These are phyloP conservation scores for Anisodus tanguticus DNA, from an alignment of 257 asterid genomes.

Conservation along the genomic window DNA sequence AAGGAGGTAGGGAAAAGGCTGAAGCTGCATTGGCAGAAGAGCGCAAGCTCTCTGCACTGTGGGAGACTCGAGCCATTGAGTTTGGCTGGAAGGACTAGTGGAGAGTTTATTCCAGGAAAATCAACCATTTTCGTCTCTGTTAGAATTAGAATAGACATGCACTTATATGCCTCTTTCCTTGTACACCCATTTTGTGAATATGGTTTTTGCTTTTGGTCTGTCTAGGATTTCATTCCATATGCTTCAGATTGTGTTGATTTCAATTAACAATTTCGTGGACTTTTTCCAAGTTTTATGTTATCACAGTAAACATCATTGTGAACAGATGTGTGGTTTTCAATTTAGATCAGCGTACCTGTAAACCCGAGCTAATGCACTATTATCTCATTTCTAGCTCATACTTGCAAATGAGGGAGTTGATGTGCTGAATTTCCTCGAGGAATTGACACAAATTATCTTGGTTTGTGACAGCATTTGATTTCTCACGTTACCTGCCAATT, in stretches of 20 bases:
- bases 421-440: background rate
- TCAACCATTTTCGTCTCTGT: background rate
- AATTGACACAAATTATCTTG: background rate
- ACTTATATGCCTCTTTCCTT: conserved; percentile 20
- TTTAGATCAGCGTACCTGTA: background rate
- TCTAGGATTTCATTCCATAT: conserved; percentile 18
- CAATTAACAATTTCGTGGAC: background rate
- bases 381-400: background rate
- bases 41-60: conserved; percentile 43
- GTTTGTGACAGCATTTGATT: background rate
- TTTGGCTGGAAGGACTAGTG: conserved; percentile 42
- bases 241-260: conserved; percentile 20
- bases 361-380: background rate
- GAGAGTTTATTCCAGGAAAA: conserved; percentile 23
- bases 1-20: conserved; percentile 47
- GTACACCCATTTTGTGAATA: conserved; percentile 38
- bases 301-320: background rate
- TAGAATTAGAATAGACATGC: conserved; percentile 29
- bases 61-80: conserved; percentile 48
- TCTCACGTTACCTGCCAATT: background rate
- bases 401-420: background rate
- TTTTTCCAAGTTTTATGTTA: background rate
- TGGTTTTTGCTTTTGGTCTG: background rate
- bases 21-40: conserved; percentile 43
- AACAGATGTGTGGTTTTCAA: background rate